Evolutionary conservation across 306 rosid genomes (phyloP), one percentile per base, ranked within the genome.

Genomic region (Malus sieversii): DNA sequence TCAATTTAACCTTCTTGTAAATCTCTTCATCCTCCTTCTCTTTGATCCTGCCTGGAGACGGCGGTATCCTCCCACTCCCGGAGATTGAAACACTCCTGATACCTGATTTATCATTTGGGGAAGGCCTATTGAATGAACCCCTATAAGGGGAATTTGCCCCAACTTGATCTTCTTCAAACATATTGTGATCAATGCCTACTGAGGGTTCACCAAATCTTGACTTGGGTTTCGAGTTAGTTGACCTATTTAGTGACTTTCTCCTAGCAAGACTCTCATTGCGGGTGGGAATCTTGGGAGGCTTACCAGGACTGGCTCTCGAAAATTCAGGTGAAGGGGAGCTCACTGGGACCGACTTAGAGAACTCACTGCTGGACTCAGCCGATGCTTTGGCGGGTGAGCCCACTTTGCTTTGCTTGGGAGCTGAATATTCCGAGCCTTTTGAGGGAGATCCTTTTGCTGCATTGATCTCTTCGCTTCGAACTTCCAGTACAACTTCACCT

Each of bases 151-250:
- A 93, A 79, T 72, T 75, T 72, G 77, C 75, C 55, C 66, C 82
- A n/a, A 64, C 33, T 40, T 84, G 83, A 63, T 87, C 94, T 72
- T 90, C 97, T 44, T 91, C 96, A 57, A 79, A 71, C 66, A 75
- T 16, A 8, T 80, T 51, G 30, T 81, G 72, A 78, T 89, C 91
- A 59, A 80, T 33, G 14, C 62, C 70, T 59, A 38, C 83, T 27
- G 92, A 75, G 20, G 83, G 89, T 82, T 95, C 98, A 62, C 87
- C 92, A 79, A 92, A 92, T 58, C 98, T 86, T 71, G 98, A 90
- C 84, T 92, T 95, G 69, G 98, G 90, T 74, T 84, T 89, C 16
- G 92, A 86, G 77, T 58, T 82, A 66, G 82, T 80, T 59, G 93
- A 92, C 87, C 97, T 86, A 67, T 73, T 25, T 4, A 90, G 81